Percentiles rank a stretch among this genome's conserved stretches.
These are phyloP conservation scores for Nigrospora oryzae DNA, from an alignment of 2,329 filamentous ascomycete species.

Conservation along the genomic window DNA sequence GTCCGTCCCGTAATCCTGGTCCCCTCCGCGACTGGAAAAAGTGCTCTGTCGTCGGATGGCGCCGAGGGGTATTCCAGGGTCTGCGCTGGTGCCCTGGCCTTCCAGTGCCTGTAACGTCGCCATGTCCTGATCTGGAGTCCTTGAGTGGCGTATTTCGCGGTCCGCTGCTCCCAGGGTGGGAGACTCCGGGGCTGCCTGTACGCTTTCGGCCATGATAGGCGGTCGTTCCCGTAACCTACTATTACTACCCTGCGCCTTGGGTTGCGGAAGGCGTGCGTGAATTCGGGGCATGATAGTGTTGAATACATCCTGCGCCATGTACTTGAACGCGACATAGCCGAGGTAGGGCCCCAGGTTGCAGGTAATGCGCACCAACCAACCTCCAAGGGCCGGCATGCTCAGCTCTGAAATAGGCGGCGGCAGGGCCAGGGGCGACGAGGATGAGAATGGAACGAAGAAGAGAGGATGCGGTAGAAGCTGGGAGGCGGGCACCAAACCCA, in stretches of 20 bases:
- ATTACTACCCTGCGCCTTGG: not conserved
- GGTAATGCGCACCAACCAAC: slow-evolving; percentile 33
- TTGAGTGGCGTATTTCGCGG: slow-evolving; percentile 17
- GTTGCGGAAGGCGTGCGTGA: slow-evolving; percentile 27
- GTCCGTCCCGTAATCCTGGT: slow-evolving; percentile 45
- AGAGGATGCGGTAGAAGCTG: slow-evolving; percentile 32
- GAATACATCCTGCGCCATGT: slow-evolving; percentile 25
- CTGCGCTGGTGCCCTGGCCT: slow-evolving; percentile 15
- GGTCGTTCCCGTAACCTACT: slow-evolving; percentile 1
- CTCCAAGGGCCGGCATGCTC: slow-evolving; percentile 25
- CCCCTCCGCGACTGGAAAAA: slow-evolving; percentile 32
- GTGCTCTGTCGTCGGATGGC: slow-evolving; percentile 34
- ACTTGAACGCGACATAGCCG: slow-evolving; percentile 33
- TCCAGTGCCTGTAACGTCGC: slow-evolving; percentile 19
- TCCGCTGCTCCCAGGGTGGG: slow-evolving; percentile 21
- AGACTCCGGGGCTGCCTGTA: slow-evolving; percentile 12
- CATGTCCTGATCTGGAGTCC: slow-evolving; percentile 11
- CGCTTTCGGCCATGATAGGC: too few relatives aligned
- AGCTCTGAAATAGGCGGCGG: slow-evolving; percentile 33
- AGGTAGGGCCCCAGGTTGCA: slow-evolving; percentile 38
- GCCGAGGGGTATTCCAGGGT: slow-evolving; percentile 16
- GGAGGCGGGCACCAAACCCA: slow-evolving; percentile 34
- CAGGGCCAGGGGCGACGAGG: slow-evolving; percentile 38
- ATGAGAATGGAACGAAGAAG: slow-evolving; percentile 48
- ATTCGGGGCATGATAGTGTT: slow-evolving; percentile 29